Percentiles rank a stretch among this genome's conserved stretches.
Conservation (phyloP, 768 basidiomycete species). For the Amanita rubescens region DNA sequence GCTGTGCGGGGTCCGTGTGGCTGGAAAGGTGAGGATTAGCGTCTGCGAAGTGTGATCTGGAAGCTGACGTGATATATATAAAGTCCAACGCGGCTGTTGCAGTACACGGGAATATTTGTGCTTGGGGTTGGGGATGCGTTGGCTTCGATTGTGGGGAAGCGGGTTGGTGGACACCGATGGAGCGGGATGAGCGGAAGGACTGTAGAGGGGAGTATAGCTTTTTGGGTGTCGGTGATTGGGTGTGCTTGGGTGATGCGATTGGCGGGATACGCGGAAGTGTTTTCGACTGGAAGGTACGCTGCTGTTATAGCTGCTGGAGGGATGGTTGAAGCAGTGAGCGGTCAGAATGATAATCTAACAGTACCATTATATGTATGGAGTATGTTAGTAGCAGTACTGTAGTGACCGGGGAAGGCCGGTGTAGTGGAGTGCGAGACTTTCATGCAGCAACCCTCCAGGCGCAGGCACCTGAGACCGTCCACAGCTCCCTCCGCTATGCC, state of each 20-base stretch:
- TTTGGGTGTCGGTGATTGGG: slow-evolving; percentile 59
- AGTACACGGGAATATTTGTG: slow-evolving; percentile 82
- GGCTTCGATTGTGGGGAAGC: slow-evolving; percentile 88
- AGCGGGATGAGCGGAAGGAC: slow-evolving; percentile 81
- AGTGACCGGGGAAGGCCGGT: slow-evolving; percentile 1
- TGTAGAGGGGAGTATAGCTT: slow-evolving; percentile 84
- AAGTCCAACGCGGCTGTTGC: slow-evolving; percentile 37
- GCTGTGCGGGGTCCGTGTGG: slow-evolving; percentile 93
- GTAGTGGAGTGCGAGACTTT: background rate
- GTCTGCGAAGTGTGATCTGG: slow-evolving; percentile 1
- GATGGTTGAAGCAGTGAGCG: slow-evolving; percentile 83
- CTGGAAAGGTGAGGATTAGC: slow-evolving; percentile 69
- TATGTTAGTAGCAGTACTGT: slow-evolving; percentile 53
- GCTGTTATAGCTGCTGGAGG: slow-evolving; percentile 47
- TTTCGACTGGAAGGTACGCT: slow-evolving; percentile 71
- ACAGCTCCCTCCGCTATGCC: slow-evolving; percentile 33
- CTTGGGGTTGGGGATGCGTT: slow-evolving; percentile 92
- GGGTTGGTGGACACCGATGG: slow-evolving; percentile 78
- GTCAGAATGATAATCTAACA: slow-evolving; percentile 96
- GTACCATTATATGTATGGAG: slow-evolving; percentile 97
- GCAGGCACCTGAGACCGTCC: slow-evolving; percentile 25
- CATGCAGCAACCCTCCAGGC: slow-evolving; percentile 9
- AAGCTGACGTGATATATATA: background rate
- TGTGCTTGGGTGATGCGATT: slow-evolving; percentile 68
- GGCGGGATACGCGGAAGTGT: slow-evolving; percentile 59